These are phyloP conservation scores for Crucihimalaya himalaica DNA, from an alignment of 345 rosid species.

Conservation along the genomic window DNA sequence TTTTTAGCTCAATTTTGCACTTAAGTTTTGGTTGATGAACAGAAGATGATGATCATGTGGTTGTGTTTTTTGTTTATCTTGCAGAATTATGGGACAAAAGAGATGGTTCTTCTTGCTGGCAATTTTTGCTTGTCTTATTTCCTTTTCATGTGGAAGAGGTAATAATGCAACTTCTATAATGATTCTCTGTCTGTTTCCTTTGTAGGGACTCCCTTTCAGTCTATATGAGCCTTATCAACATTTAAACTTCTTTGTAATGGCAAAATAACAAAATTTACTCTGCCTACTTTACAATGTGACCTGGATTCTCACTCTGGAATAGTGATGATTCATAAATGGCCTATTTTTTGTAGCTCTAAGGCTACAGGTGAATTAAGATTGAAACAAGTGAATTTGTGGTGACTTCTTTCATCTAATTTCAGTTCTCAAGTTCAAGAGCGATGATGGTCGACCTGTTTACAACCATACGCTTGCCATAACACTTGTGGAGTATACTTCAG, in stretches of 20 bases:
- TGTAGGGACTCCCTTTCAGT: background rate
- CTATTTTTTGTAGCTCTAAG: background rate
- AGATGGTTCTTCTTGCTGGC: constrained; percentile 41
- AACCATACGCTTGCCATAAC: constrained; percentile 84
- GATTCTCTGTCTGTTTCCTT: background rate
- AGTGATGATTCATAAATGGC: background rate
- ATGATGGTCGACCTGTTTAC: constrained; percentile 46
- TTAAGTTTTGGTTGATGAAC: background rate
- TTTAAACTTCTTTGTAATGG: background rate
- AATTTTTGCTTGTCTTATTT: constrained; percentile 40
- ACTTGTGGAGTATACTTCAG: constrained; percentile 90
- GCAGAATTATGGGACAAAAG: constrained; percentile 50
- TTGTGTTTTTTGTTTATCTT: background rate
- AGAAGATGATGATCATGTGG: background rate
- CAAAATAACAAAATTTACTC: background rate
- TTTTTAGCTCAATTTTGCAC: background rate
- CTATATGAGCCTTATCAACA: background rate
- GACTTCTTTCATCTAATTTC: constrained; percentile 9
- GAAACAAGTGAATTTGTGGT: background rate
- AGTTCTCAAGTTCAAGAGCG: constrained; percentile 54
- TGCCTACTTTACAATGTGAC: background rate
- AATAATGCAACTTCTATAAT: background rate
- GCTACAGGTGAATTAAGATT: background rate
- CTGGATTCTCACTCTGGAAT: background rate
- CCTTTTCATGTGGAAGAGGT: constrained; percentile 54